Evolutionary conservation across 371 early-diverging fungal species (phyloP).

Genomic region (Mortierella sp.): DNA sequence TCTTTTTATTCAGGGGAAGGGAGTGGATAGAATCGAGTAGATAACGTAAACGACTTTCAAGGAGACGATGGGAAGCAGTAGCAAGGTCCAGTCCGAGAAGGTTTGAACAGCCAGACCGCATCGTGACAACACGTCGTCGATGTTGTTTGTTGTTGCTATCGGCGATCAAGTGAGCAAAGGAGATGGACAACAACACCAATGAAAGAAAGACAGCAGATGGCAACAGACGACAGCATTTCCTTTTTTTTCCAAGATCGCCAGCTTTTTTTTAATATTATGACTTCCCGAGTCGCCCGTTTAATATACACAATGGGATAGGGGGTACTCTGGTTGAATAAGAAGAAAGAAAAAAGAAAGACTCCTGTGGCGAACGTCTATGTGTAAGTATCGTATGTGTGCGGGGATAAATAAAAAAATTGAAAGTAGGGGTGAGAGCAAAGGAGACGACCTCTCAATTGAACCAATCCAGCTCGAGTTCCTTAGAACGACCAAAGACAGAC

Average conservation of each 20-base stretch:
- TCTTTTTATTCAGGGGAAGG: not conserved
- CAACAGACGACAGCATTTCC: constrained; percentile 10
- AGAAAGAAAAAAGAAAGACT: constrained; percentile 3
- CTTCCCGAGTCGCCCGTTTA: not conserved
- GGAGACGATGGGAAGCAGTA: not conserved
- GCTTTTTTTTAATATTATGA: not conserved
- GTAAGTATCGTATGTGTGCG: not conserved
- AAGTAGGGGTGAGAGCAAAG: not conserved
- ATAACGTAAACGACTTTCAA: not conserved
- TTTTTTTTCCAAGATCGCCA: constrained; percentile 12
- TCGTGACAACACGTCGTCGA: too few species aligned
- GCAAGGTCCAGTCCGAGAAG: too few species aligned
- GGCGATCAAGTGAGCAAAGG: too few species aligned
- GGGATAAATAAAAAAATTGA: not conserved
- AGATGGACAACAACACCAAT: not conserved
- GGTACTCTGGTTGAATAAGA: not conserved
- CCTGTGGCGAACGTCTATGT: constrained; percentile 10
- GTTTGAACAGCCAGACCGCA: too few species aligned
- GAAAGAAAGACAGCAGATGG: constrained; percentile 22
- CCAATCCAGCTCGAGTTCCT: constrained; percentile 1
- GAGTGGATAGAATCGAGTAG: not conserved
- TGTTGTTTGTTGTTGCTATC: too few species aligned
- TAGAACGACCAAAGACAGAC: not conserved
- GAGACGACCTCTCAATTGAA: not conserved
- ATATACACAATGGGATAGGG: not conserved